Evolutionary conservation across 2,329 filamentous ascomycete genomes (phyloP).

Genomic region (Corinectria fuckeliana): DNA sequence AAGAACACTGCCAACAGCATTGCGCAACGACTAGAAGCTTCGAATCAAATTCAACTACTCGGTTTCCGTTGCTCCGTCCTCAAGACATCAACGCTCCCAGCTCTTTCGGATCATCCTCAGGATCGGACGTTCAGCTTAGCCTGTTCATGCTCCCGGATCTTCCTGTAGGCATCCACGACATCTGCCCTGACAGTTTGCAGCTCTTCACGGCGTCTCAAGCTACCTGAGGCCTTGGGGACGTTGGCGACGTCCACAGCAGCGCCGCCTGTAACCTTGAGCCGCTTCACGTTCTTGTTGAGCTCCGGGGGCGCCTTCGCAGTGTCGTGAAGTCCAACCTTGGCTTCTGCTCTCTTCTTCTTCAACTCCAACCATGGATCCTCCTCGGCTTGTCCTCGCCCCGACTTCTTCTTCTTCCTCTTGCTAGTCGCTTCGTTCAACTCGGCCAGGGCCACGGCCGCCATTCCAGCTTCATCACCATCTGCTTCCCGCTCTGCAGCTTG

Average conservation of each 20-base stretch:
- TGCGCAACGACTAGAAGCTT: background rate
- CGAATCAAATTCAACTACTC: background rate
- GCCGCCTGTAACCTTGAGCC: constrained; percentile 44
- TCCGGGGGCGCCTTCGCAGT: constrained; percentile 79
- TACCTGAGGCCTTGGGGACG: constrained; percentile 48
- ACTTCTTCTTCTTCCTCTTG: constrained; percentile 49
- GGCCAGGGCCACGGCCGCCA: constrained; percentile 54
- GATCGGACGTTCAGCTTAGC: constrained; percentile 37
- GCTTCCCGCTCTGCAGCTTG: constrained; percentile 68
- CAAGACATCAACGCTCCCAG: background rate
- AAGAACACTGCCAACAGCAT: background rate
- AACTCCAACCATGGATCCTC: constrained; percentile 79
- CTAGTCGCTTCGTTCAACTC: constrained; percentile 43
- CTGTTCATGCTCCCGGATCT: constrained; percentile 47
- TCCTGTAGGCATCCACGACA: constrained; percentile 48
- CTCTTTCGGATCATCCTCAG: background rate
- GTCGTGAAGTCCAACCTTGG: constrained; percentile 58
- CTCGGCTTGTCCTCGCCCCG: constrained; percentile 61
- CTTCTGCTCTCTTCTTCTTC: constrained; percentile 68
- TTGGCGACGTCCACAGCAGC: constrained; percentile 45
- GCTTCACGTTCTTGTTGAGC: constrained; percentile 59
- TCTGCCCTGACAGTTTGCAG: constrained; percentile 45
- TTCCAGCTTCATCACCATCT: constrained; percentile 60
- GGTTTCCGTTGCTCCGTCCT: background rate
- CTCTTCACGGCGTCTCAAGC: constrained; percentile 49